Evolutionary conservation across 805 yeast species (phyloP), one percentile per base, ranked within the genome.

Genomic region (Suhomyces kilbournensis): DNA sequence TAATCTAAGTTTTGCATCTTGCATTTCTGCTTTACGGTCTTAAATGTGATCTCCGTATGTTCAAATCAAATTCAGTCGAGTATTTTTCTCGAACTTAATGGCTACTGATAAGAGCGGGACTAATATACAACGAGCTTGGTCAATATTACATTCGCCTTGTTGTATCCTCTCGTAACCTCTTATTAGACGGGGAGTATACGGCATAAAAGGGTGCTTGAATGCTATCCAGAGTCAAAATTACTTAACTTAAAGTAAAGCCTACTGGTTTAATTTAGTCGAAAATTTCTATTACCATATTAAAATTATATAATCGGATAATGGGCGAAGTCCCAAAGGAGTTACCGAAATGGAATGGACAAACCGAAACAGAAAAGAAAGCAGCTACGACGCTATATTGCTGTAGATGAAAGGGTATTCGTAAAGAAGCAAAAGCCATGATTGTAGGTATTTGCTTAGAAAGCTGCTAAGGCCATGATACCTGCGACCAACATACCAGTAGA

Each of bases 401-500:
- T 14, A 8, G 19, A 38, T 32, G 40, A 17, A 38, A 19, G 23
- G 42, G 23, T 38, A 19, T 38, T 14, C 22, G 23, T 38, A 2
- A 38, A 38, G 23, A 38, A 17, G 9, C 7, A 19, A 10, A 38
- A 12, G 23, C 14, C 17, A 19, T 38, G 23, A 15, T 10, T 1
- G 7, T 10, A 8, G 14, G 14, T 17, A 12, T n/a, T 35, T 34
- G 42, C 42, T 38, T 38, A 38, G 42, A 38, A 38, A 17, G 42
- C 42, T 9, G 42, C 42, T 10, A 51, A 44, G 26, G 53, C 53
- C 30, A 43, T 48, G 20, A 53, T 17, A 26, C 54, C 58, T 10
- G 51, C 45, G 30, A 44, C 44, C 48, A 48, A 39, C 34, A 55
- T 47, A 42, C 54, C 53, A 46, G 48, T 10, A 9, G 57, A 49